phyloP scores from a whole-genome alignment of 2,329 filamentous ascomycete genomes.

The Biscogniauxia marginata region DNA sequence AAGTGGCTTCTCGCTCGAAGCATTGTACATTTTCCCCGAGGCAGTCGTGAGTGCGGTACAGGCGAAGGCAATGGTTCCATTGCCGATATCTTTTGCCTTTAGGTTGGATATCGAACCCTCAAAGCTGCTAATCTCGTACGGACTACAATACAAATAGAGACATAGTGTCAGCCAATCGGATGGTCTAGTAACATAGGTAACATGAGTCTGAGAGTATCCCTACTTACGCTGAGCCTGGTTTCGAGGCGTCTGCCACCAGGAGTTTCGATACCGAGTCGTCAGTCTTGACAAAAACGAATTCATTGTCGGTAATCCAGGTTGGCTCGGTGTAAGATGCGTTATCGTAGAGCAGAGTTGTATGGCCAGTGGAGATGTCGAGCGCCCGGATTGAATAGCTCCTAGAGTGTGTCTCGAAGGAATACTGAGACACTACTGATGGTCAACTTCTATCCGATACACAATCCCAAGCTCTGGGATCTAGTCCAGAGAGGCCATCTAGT shows the following conservation, averaged over 20 bases:
- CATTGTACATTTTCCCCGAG: slow-evolving; percentile 68
- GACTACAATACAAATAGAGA: slow-evolving; percentile 28
- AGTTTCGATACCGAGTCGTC: slow-evolving; percentile 48
- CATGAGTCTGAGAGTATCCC: not conserved
- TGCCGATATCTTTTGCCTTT: slow-evolving; percentile 52
- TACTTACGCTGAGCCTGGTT: slow-evolving; percentile 40
- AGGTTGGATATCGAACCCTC: slow-evolving; percentile 56
- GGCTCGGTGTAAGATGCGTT: slow-evolving; percentile 67
- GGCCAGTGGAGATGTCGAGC: slow-evolving; percentile 65
- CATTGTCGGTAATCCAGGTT: slow-evolving; percentile 71
- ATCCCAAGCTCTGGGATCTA: not conserved
- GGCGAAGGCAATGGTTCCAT: slow-evolving; percentile 52
- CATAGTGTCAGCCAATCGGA: slow-evolving; percentile 15
- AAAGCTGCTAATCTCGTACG: slow-evolving; percentile 48
- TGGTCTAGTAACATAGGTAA: not conserved
- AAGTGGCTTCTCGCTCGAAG: slow-evolving; percentile 56
- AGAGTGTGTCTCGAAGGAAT: slow-evolving; percentile 74
- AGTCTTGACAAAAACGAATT: slow-evolving; percentile 55
- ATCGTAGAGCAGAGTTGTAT: slow-evolving; percentile 64
- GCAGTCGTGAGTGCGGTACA: slow-evolving; percentile 65
- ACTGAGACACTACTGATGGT: slow-evolving; percentile 58
- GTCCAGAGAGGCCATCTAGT: not conserved
- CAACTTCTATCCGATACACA: slow-evolving; percentile 30
- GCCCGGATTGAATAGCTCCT: slow-evolving; percentile 68
- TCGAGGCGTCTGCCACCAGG: slow-evolving; percentile 39